Evolutionary conservation across 805 yeast species (phyloP), one percentile per base, ranked within the genome.

Genomic region (Lipomyces sp.): DNA sequence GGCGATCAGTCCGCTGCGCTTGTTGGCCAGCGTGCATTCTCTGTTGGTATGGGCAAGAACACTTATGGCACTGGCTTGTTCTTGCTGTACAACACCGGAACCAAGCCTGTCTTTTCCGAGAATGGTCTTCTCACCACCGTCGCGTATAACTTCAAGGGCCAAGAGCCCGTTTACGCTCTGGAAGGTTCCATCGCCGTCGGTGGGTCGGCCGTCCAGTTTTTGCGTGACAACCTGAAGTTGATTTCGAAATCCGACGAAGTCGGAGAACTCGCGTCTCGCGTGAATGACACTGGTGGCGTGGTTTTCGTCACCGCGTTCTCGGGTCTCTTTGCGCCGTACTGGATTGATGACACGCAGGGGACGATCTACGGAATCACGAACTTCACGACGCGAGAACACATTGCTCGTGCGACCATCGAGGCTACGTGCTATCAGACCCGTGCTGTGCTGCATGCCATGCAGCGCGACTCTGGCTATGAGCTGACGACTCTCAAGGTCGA

Each of bases 131-230:
- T 90, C 60, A 89, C 96, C 38, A 90, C 97, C 1, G 78, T 89
- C 46, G 96, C 91, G 2, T 91, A 78, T 73, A 87, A 95, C 86
- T 85, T 90, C 70, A 91, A 93, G 35, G 74, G 75, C 47, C 68
- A 71, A 52, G 68, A 76, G 61, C 95, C 96, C 4, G 88, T 84
- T 59, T 90, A 80, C 69, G 96, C 96, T 11, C 73, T 90, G 45
- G 98, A 90, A 70, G 98, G 98, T 45, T 88, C 96, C 6, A 86
- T 91, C 63, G 95, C 97, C 2, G 97, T 89, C 47, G 96, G 96
- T 21, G 97, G 98, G 28, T 82, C 95, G 8, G 86, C 85, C 61
- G 87, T 90, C 58, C 95, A 87, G 70, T 90, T 96, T 96, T 77
- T 91, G 61, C 77, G 95, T 65, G 96, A 90, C 70, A 89, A 89